Evolutionary conservation across 2,329 filamentous ascomycete species (phyloP).

Genomic region (Dryadomyces quercivorus): DNA sequence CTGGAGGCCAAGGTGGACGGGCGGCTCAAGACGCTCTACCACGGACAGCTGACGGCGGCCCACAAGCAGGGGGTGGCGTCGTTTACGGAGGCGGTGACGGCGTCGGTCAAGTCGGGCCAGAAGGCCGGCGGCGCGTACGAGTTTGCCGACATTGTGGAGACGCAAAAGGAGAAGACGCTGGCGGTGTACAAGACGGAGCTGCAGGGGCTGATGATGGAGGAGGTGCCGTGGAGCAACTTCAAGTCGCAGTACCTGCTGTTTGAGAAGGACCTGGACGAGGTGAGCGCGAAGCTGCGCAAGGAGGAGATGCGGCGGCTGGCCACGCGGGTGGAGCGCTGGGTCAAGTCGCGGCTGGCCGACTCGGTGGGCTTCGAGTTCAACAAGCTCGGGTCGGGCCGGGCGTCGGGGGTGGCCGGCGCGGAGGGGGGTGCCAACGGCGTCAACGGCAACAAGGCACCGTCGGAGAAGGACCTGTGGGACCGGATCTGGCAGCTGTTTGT

Average conservation of each 20-base stretch:
- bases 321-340: slow-evolving; percentile 85
- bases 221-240: slow-evolving; percentile 80
- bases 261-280: slow-evolving; percentile 82
- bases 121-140: slow-evolving; percentile 87
- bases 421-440: slow-evolving; percentile 32
- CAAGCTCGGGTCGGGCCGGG: slow-evolving; percentile 80
- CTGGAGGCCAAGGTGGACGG: slow-evolving; percentile 77
- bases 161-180: slow-evolving; percentile 67
- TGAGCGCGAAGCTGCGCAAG: slow-evolving; percentile 71
- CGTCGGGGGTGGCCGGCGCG: slow-evolving; percentile 67
- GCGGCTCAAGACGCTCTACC: slow-evolving; percentile 78
- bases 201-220: slow-evolving; percentile 60
- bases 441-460: slow-evolving; percentile 46
- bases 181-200: slow-evolving; percentile 67
- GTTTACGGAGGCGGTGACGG: slow-evolving; percentile 80
- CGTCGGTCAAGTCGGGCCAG: slow-evolving; percentile 79
- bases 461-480: slow-evolving; percentile 89
- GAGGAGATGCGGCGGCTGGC: slow-evolving; percentile 94
- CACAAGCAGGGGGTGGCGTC: slow-evolving; percentile 77
- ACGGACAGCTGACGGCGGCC: slow-evolving; percentile 74
- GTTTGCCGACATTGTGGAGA: slow-evolving; percentile 84
- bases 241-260: slow-evolving; percentile 68
- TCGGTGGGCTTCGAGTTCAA: slow-evolving; percentile 91
- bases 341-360: slow-evolving; percentile 75
- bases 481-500: slow-evolving; percentile 83